Base-by-base conservation (phyloP, 768 basidiomycete genomes). In the Boletus rubropictus region DNA sequence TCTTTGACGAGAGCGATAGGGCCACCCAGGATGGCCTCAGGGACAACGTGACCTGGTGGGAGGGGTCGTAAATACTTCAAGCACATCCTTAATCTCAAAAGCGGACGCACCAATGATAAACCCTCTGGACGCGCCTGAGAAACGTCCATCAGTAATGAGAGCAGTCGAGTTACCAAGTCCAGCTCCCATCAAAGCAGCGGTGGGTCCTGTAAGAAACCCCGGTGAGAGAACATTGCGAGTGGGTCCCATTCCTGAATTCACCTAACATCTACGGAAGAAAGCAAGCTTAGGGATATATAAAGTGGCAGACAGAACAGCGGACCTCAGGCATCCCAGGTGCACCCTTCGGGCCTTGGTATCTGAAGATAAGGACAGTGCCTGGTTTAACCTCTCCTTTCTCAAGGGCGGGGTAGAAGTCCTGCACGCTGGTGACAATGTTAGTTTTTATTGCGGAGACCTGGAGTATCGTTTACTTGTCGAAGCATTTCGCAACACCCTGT, bases 251-350 rank as follows among this genome's bases (percentile, higher is more conserved):
- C 33, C 43, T 4, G 7, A 38, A 55, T 42, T 53, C 44, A 74
- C 75, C 73, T 48, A 76, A 53, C 76, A 78, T 78, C 72, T 76
- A 44, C 24, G 18, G 11, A 47, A 43, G 25, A 41, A 39, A 27
- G 17, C 7, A 34, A 27, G 15, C 7, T 57, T 20, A 56, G 40
- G 45, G 9, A 18, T 5, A 15, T 46, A 10, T 11, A 24, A 17
- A 25, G 25, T 37, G 45, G 20, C n/a, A 25, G 17, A 36, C 17
- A 22, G 42, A 41, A 36, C 25, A 10, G 42, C 61, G 31, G 46
- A 79, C 79, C 71, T 93, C 89, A 8, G 90, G 90, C 89, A 90
- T 91, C 20, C 90, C 90, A 22, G 89, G 91, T n/a, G 80, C 90
- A 22, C 90, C 89, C 63, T 87, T 90, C 1, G 91, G 89, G 11